Conservation (phyloP, 305 asterid genomes). For the Fraxinus platypoda region DNA sequence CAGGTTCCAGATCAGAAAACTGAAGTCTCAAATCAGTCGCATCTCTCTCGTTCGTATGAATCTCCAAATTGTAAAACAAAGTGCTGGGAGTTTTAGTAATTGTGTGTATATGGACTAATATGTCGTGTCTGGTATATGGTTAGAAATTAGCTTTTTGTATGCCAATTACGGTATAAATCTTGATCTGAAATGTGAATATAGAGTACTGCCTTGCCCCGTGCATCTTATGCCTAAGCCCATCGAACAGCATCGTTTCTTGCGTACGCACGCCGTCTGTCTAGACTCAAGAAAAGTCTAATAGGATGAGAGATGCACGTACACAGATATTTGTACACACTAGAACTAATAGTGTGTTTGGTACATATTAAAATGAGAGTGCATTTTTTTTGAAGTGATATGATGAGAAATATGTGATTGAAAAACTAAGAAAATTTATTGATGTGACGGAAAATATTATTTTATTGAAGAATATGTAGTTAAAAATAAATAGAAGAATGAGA, state of each 20-base stretch:
- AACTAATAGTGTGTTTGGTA: too few species aligned
- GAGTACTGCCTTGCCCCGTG: background rate
- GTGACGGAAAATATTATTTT: too few species aligned
- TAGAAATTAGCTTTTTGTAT: background rate
- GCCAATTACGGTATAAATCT: background rate
- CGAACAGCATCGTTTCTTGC: background rate
- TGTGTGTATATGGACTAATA: background rate
- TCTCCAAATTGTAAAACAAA: background rate
- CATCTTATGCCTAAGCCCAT: background rate
- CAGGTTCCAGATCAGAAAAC: background rate
- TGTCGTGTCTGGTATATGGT: background rate
- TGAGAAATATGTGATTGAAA: too few species aligned
- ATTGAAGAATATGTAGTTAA: too few species aligned
- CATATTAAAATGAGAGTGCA: too few species aligned
- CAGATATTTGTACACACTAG: background rate
- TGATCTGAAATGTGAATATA: background rate
- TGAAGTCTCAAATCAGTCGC: background rate
- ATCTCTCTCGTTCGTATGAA: background rate
- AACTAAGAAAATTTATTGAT: too few species aligned
- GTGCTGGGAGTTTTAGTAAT: background rate
- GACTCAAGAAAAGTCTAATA: background rate
- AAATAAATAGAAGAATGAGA: too few species aligned
- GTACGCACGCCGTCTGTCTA: background rate
- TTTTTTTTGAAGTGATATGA: too few species aligned
- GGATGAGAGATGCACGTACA: background rate